Base-by-base conservation (phyloP, 1,284 basidiomycete genomes). In the Leccinum huronense region DNA sequence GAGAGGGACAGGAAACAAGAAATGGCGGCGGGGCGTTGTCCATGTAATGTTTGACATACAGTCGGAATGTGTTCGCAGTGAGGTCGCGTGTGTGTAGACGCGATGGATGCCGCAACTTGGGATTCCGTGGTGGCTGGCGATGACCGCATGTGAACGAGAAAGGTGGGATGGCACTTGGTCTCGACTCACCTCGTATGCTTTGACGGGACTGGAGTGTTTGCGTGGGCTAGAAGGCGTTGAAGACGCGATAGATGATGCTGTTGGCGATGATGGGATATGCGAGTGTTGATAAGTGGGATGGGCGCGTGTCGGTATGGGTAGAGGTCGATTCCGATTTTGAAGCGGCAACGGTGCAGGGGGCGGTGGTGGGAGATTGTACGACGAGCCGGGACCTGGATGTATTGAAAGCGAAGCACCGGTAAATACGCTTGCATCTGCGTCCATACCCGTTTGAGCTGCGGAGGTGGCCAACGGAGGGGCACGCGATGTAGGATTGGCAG, bases 11-110 rank as follows among this genome's bases (percentile, higher is more conserved):
- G 1, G 60, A 57, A 31, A 7, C 5, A 23, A 38, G 31, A 23
- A 61, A 65, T 1, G 54, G 59, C 6, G 65, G 66, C 1, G 72
- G 74, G 0, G 73, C 73, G 67, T 86, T 80, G 69, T 89, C 86
- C 86, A 92, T 88, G 73, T 86, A 91, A 66, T 91, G 86, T 67
- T 89, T 90, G 65, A 92, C 69, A 69, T 92, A 91, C 53, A 90
- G 83, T 11, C 87, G 82, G 72, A 92, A 90, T 0, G 85, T 87
- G 64, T 86, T 86, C 6, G 78, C 80, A 1, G 84, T 90, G 42
- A 92, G 81, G 63, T 91, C 87, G 16, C 80, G 79, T 0, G 84
- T 83, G 59, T 82, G 86, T 19, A 91, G 74, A 38, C 86, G 80
- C 1, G 86, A 86, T 1, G 89, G 90, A 73, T 91, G 89, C 40